Percentiles rank a stretch among this genome's conserved stretches.
Evolutionary conservation across 441 rosid species (phyloP).

Genomic region (Theobroma grandiflorum): DNA sequence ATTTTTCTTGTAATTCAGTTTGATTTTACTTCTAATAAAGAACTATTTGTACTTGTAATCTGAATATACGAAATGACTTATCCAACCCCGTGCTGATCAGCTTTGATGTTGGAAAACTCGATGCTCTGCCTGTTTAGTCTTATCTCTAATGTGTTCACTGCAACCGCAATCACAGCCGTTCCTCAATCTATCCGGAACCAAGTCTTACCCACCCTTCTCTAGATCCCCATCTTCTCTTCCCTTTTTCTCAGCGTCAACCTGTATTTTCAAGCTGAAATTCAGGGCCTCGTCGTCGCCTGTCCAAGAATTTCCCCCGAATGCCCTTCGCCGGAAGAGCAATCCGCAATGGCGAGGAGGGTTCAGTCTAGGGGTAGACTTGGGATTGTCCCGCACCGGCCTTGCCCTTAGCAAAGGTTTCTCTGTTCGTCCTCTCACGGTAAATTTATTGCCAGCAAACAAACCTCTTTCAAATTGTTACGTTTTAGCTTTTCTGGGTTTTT

Average conservation of each 20-base stretch:
- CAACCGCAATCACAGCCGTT: slow-evolving; percentile 19
- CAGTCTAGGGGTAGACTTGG: slow-evolving; percentile 91
- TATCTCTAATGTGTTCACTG: slow-evolving; percentile 39
- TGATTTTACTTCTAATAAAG: no score
- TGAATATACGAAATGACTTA: no score
- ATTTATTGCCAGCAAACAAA: neutral
- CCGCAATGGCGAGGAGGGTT: slow-evolving; percentile 82
- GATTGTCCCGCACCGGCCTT: slow-evolving; percentile 78
- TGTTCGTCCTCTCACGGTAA: slow-evolving; percentile 78
- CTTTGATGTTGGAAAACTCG: no score
- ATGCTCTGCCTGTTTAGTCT: neutral
- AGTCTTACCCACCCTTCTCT: slow-evolving; percentile 25
- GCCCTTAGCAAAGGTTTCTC: slow-evolving; percentile 88
- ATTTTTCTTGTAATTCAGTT: no score
- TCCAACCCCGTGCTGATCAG: no score
- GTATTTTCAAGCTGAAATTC: slow-evolving; percentile 17
- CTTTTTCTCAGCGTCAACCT: neutral
- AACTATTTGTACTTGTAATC: no score
- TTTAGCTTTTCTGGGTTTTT: neutral
- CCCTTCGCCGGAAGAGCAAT: slow-evolving; percentile 66
- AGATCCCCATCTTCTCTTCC: slow-evolving; percentile 23
- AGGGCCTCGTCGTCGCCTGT: slow-evolving; percentile 43
- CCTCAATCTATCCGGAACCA: neutral
- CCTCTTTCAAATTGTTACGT: neutral
- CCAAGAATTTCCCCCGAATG: slow-evolving; percentile 76